Conservation (phyloP, 2,329 filamentous ascomycete species). For the Aspergillus sp. region DNA sequence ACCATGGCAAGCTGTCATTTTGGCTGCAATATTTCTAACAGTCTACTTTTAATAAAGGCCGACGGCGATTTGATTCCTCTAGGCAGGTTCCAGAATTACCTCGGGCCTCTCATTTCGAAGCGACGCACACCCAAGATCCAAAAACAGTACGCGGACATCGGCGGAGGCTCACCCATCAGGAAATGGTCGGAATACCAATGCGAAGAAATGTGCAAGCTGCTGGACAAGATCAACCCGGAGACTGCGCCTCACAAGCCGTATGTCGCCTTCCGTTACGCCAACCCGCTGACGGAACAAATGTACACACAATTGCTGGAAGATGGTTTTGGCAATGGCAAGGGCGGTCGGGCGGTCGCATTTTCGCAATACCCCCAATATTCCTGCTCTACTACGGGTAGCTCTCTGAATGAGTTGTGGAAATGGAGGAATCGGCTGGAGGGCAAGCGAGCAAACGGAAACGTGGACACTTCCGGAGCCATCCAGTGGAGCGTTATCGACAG, state of each 20-base stretch:
- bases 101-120: slow-evolving; percentile 82
- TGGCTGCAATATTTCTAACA: slow-evolving; percentile 5
- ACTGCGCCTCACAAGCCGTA: slow-evolving; percentile 97
- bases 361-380: slow-evolving; percentile 99
- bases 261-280: slow-evolving; percentile 92
- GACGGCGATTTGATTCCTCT: slow-evolving; percentile 96
- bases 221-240: slow-evolving; percentile 87
- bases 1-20: not conserved
- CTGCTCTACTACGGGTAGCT: slow-evolving; percentile 95
- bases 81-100: slow-evolving; percentile 83
- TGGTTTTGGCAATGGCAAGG: slow-evolving; percentile 84
- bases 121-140: slow-evolving; percentile 94
- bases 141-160: slow-evolving; percentile 92
- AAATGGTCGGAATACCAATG: slow-evolving; percentile 98
- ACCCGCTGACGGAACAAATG: slow-evolving; percentile 92
- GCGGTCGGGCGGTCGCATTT: slow-evolving; percentile 93
- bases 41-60: slow-evolving; percentile 56
- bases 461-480: slow-evolving; percentile 68
- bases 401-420: slow-evolving; percentile 96
- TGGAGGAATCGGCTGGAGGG: slow-evolving; percentile 86
- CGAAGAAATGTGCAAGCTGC: slow-evolving; percentile 93
- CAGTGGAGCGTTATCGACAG: slow-evolving; percentile 97
- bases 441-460: slow-evolving; percentile 59
- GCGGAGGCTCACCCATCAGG: slow-evolving; percentile 94
- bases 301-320: slow-evolving; percentile 81